Conservation (phyloP, 805 yeast species). For the Candida pseudoglaebosa region DNA sequence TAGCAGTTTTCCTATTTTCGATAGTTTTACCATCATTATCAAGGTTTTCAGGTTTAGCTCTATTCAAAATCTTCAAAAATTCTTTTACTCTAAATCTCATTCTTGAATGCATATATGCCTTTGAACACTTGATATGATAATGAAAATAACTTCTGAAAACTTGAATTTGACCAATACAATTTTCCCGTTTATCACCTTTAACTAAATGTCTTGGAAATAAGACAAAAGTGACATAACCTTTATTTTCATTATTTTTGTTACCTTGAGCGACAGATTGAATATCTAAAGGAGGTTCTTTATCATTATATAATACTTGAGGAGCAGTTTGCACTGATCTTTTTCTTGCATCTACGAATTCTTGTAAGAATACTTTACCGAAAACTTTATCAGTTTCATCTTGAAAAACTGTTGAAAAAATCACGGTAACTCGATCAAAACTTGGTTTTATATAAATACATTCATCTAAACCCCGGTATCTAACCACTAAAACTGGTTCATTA, state of each 20-base stretch:
- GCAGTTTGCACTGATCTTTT: constrained; percentile 95
- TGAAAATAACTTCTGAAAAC: constrained; percentile 96
- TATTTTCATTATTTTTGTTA: constrained; percentile 41
- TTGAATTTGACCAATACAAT: constrained; percentile 86
- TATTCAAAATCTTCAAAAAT: constrained; percentile 88
- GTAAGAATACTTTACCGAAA: constrained; percentile 83
- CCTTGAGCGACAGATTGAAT: constrained; percentile 30
- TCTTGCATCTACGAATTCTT: constrained; percentile 95
- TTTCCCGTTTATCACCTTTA: constrained; percentile 66
- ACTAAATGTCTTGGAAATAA: constrained; percentile 77
- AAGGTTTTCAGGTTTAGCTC: constrained; percentile 92
- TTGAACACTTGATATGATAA: constrained; percentile 96
- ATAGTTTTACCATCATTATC: constrained; percentile 56
- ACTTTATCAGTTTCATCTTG: constrained; percentile 95
- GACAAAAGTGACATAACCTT: constrained; percentile 61
- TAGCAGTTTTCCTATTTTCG: constrained; percentile 61
- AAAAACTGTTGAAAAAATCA: constrained; percentile 89
- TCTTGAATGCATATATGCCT: constrained; percentile 97
- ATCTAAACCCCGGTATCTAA: constrained; percentile 81
- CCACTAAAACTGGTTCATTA: constrained; percentile 57
- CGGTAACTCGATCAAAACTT: constrained; percentile 93
- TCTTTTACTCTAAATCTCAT: constrained; percentile 95
- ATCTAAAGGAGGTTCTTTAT: constrained; percentile 90
- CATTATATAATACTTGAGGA: constrained; percentile 93
- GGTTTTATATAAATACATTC: constrained; percentile 91